These are phyloP conservation scores for Aquilaria yunnanensis DNA, from an alignment of 345 rosid species.

Conservation along the genomic window DNA sequence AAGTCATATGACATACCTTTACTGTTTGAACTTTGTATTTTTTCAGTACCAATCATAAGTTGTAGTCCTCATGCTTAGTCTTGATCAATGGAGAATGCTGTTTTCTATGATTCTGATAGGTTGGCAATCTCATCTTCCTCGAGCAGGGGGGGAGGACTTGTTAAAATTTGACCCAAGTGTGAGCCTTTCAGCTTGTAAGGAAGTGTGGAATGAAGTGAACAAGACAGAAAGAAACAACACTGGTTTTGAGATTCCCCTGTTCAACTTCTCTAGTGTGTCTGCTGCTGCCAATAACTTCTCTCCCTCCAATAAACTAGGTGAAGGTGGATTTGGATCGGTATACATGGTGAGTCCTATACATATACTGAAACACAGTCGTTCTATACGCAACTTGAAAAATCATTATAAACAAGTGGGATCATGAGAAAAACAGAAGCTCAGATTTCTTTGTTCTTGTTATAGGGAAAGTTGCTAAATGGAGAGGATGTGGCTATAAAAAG, in stretches of 20 bases:
- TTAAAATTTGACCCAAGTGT: conserved; percentile 4
- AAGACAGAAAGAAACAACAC: neutral
- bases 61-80: no score
- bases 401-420: neutral
- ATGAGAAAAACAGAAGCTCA: neutral
- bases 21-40: no score
- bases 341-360: conserved; percentile 1
- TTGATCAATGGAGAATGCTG: no score
- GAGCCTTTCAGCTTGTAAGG: neutral
- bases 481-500: conserved; percentile 6
- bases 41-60: no score
- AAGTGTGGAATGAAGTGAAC: neutral
- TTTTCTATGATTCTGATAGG: no score
- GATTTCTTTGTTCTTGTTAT: neutral
- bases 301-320: conserved; percentile 9
- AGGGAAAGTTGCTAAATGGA: conserved; percentile 12
- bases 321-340: conserved; percentile 15
- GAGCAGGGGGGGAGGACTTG: conserved; percentile 1
- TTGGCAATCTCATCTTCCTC: no score
- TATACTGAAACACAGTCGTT: neutral
- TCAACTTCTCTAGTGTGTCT: conserved; percentile 9
- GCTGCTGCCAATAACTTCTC: conserved; percentile 9
- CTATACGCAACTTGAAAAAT: neutral
- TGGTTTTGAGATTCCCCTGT: conserved; percentile 10
- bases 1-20: no score